Evolutionary conservation across 768 basidiomycete species (phyloP), one percentile per base, ranked within the genome.

Genomic region (Cystobasidium tubakii): DNA sequence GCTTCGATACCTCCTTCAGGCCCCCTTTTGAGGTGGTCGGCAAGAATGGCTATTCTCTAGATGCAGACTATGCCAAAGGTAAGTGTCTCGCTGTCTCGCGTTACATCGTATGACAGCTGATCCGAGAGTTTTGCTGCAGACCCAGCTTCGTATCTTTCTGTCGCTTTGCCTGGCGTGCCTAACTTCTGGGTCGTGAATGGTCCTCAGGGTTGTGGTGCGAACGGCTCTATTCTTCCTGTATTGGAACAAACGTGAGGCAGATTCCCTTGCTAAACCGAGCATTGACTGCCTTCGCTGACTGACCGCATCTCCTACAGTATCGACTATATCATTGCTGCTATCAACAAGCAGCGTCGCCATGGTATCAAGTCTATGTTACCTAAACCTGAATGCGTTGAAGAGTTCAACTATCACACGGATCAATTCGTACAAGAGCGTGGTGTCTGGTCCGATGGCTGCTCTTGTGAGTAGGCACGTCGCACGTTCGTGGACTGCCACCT

Each of bases 121-220:
- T 39, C 50, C 19, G 39, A 39, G 39, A 39, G 39, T 15, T 2
- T 46, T 31, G 66, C 27, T 43, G 6, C 15, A 67, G 66, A 46
- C 29, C 66, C 44, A 50, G 66, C 66, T 25, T 67, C 44, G 15
- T 53, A 67, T 27, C 66, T 67, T 21, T 46, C 44, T 34, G 66
- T 67, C 27, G 44, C 44, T 67, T 50, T 67, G 46, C 39, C 44
- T 21, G 29, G 31, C 23, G 44, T 67, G 3, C 39, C 42, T 15
- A 67, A 67, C 29, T 67, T 46, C 44, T 67, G 66, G 66, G 66
- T 67, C 6, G 34, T 67, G 7, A 67, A 67, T 54, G 66, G 66
- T 17, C 66, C 66, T 25, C 39, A 67, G 19, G 66, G 42, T 6
- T 67, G 66, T 27, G 66, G 39, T 19, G 66, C 42, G 7, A 67